These are phyloP conservation scores for Cyberlindnera nakhonratchasimensis DNA, from an alignment of 805 yeast species.

Conservation along the genomic window DNA sequence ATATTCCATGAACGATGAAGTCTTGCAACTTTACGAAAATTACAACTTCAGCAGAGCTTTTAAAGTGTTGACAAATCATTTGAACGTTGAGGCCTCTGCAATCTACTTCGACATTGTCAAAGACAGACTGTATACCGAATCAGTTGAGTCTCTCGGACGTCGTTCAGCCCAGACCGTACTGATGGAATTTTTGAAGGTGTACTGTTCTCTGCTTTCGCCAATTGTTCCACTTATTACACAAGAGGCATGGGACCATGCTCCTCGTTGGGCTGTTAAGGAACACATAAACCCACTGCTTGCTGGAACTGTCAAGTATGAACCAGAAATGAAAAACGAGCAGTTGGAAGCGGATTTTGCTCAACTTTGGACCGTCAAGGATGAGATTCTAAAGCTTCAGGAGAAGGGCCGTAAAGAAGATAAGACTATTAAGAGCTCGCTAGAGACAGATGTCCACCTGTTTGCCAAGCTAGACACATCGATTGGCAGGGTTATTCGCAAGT, in stretches of 20 bases:
- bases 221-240: conserved; percentile 81
- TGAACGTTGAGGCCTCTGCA: conserved; percentile 75
- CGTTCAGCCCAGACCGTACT: conserved; percentile 65
- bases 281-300: conserved; percentile 18
- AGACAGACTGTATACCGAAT: conserved; percentile 79
- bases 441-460: conserved; percentile 44
- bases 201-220: conserved; percentile 72
- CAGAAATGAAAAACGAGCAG: conserved; percentile 33
- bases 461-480: conserved; percentile 21
- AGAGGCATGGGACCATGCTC: conserved; percentile 76
- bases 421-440: conserved; percentile 55
- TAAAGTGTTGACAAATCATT: conserved; percentile 62
- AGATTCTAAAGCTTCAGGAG: conserved; percentile 51
- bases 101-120: conserved; percentile 83
- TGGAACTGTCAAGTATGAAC: conserved; percentile 15
- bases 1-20: conserved; percentile 39
- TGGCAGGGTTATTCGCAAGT: conserved; percentile 13
- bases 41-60: conserved; percentile 71
- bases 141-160: conserved; percentile 43
- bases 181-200: conserved; percentile 51
- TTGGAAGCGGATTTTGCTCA: conserved; percentile 40
- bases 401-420: conserved; percentile 46
- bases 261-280: conserved; percentile 22
- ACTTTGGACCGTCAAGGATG: conserved; percentile 47
- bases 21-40: conserved; percentile 44